Evolutionary conservation across 371 early-diverging fungal species (phyloP).

Genomic region (Syncephalastrum monosporum): DNA sequence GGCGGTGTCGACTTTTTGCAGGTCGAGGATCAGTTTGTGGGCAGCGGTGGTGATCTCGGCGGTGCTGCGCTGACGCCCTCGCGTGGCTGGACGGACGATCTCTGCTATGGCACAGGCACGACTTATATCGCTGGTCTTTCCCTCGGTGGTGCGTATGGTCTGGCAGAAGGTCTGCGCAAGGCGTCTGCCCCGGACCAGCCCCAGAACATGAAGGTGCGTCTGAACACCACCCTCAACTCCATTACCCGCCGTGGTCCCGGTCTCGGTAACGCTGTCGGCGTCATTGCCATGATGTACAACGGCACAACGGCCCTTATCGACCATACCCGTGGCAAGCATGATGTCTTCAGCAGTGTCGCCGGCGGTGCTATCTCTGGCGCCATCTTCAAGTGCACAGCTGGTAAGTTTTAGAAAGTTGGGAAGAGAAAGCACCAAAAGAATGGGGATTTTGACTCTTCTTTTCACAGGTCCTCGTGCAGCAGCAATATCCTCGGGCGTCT

Average conservation of each 20-base stretch:
- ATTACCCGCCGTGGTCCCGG: constrained; percentile 88
- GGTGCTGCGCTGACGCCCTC: constrained; percentile 60
- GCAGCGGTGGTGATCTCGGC: constrained; percentile 32
- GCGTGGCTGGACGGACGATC: constrained; percentile 80
- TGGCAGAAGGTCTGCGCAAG: constrained; percentile 73
- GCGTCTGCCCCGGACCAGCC: constrained; percentile 49
- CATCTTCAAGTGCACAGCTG: constrained; percentile 73
- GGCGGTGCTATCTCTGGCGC: constrained; percentile 79
- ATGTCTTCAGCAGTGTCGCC: constrained; percentile 65
- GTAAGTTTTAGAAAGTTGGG: constrained; percentile 21
- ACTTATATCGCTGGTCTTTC: constrained; percentile 77
- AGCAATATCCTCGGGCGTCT: constrained; percentile 58
- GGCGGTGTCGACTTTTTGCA: constrained; percentile 64
- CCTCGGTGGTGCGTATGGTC: constrained; percentile 80
- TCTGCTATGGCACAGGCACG: constrained; percentile 87
- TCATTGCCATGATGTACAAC: constrained; percentile 82
- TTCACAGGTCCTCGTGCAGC: constrained; percentile 48
- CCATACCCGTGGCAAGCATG: constrained; percentile 60
- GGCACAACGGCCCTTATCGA: constrained; percentile 70
- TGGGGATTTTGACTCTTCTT: neutral
- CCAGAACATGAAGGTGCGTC: constrained; percentile 68
- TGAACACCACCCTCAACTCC: constrained; percentile 82
- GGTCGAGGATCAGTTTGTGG: constrained; percentile 44
- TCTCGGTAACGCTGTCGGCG: constrained; percentile 82
- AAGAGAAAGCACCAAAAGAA: neutral